These are phyloP conservation scores for Pichia nakasei DNA, from an alignment of 805 yeast species.

Conservation along the genomic window DNA sequence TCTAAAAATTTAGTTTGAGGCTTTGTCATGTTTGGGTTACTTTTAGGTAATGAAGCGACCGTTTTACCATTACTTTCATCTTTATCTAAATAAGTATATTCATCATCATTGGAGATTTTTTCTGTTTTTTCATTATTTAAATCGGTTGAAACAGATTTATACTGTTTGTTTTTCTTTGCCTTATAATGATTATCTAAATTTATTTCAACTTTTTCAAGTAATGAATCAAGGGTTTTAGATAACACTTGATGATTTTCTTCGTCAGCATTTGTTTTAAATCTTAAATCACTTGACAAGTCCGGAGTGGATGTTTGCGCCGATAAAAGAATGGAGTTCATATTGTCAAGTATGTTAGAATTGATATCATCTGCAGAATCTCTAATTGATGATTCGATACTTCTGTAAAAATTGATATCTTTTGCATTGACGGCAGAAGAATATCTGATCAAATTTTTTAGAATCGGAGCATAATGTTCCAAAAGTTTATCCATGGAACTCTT, in stretches of 20 bases:
- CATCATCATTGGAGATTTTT: conserved; percentile 11
- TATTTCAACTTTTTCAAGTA: conserved; percentile 71
- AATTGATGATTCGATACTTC: conserved; percentile 48
- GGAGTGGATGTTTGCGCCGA: conserved; percentile 18
- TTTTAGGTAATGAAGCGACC: conserved; percentile 3
- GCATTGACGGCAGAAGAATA: conserved; percentile 63
- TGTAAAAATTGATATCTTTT: conserved; percentile 72
- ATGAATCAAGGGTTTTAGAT: conserved; percentile 52
- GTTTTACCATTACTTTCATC: conserved; percentile 26
- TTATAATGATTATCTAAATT: conserved; percentile 42
- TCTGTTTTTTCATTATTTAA: neutral
- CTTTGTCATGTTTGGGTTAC: conserved; percentile 29
- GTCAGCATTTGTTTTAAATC: conserved; percentile 22
- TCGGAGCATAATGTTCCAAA: conserved; percentile 31
- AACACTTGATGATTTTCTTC: conserved; percentile 53
- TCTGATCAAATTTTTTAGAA: conserved; percentile 50
- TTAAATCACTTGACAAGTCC: conserved; percentile 20
- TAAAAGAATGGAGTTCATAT: conserved; percentile 35
- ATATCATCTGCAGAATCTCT: conserved; percentile 34
- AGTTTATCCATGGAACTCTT: conserved; percentile 2
- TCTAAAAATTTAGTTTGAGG: conserved; percentile 60
- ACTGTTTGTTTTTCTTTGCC: conserved; percentile 11
- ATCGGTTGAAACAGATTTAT: too few relatives aligned
- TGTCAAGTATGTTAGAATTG: conserved; percentile 4
- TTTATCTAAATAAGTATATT: conserved; percentile 46